Conservation (phyloP, 2,329 filamentous ascomycete species). For the Remersonia thermophila region DNA sequence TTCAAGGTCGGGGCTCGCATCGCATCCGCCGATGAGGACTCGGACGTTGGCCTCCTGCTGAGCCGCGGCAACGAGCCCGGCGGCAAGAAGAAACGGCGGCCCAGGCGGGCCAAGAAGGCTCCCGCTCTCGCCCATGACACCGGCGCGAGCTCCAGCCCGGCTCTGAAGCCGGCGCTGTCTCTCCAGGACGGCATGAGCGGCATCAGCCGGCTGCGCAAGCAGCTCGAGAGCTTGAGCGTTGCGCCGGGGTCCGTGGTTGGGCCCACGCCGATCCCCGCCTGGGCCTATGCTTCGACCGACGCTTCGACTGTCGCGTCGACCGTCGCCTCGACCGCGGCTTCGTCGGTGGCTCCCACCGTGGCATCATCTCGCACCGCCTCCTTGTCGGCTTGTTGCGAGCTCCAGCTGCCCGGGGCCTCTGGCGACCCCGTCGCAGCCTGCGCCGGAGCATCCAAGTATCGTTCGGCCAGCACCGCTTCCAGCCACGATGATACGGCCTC, state of each 20-base stretch:
- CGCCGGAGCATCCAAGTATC: constrained; percentile 28
- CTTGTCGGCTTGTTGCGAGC: constrained; percentile 20
- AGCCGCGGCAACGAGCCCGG: constrained; percentile 3
- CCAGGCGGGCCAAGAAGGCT: constrained; percentile 18
- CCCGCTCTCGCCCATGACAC: constrained; percentile 41
- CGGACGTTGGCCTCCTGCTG: constrained; percentile 30
- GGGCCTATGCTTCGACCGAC: too few species aligned
- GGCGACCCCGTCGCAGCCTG: constrained; percentile 43
- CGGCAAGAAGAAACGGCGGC: constrained; percentile 7
- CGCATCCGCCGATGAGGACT: constrained; percentile 46
- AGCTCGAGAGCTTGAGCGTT: constrained; percentile 67
- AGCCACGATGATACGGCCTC: constrained; percentile 57
- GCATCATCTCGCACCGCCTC: constrained; percentile 40
- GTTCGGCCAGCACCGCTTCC: constrained; percentile 31
- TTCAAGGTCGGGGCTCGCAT: constrained; percentile 39
- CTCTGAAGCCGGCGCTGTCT: constrained; percentile 32
- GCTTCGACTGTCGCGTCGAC: too few species aligned
- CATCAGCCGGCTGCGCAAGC: constrained; percentile 69
- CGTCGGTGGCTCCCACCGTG: constrained; percentile 11
- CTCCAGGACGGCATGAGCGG: constrained; percentile 51
- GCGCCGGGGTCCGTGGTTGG: constrained; percentile 39
- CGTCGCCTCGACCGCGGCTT: too few species aligned
- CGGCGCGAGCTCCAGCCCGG: constrained; percentile 51
- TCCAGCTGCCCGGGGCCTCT: constrained; percentile 24
- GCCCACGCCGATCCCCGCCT: too few species aligned